Conservation (phyloP, 2,329 filamentous ascomycete species). For the Trichoderma koningii region DNA sequence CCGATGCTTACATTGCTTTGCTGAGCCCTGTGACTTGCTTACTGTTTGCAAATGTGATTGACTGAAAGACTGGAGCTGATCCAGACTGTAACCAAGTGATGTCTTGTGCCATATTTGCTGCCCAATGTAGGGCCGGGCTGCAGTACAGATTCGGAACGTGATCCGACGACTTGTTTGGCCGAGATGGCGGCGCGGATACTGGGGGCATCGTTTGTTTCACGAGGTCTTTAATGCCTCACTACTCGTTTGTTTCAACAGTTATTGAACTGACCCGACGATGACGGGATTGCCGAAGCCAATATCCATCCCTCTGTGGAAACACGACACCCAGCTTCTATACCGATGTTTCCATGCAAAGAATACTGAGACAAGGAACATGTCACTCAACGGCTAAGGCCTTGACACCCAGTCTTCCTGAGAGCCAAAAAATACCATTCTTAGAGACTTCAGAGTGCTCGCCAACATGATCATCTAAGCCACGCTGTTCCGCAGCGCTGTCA, state of each 20-base stretch:
- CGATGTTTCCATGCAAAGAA: too few species aligned
- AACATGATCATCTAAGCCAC: neutral
- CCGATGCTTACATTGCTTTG: neutral
- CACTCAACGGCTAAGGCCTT: too few species aligned
- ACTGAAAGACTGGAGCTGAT: neutral
- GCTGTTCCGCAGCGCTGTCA: slow-evolving; percentile 5
- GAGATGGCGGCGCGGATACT: neutral
- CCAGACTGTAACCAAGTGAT: neutral
- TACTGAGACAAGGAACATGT: neutral
- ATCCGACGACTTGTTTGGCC: neutral
- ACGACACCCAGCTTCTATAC: too few species aligned
- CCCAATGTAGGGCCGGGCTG: neutral
- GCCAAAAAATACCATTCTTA: neutral
- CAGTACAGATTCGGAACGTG: neutral
- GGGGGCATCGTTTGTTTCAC: neutral
- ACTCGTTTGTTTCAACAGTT: too few species aligned
- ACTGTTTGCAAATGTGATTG: neutral
- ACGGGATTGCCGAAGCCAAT: neutral
- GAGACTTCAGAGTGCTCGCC: neutral
- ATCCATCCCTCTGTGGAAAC: too few species aligned
- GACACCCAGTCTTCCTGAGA: too few species aligned
- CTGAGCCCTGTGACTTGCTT: neutral
- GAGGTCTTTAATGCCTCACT: slow-evolving; percentile 4
- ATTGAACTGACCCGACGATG: neutral
- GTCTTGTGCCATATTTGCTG: neutral